Base-by-base conservation (phyloP, 2,329 filamentous ascomycete genomes). In the Monilinia laxa region DNA sequence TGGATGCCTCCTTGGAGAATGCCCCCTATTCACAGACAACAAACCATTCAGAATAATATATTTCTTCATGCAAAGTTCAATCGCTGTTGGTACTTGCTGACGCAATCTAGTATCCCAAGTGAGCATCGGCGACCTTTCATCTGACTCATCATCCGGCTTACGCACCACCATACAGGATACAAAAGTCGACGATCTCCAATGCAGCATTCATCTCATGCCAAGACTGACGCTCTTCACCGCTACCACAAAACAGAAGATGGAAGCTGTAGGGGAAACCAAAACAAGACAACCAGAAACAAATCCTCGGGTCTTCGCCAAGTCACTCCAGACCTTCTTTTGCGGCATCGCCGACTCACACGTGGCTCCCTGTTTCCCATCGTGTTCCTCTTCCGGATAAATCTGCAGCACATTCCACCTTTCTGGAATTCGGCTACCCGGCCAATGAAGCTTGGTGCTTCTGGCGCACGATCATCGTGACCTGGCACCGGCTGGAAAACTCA, bases 101-200 rank as follows among this genome's bases (percentile, higher is more conserved):
- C 18, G 14, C 6, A 14, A 53, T 28, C 25, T 10, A 59, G 18
- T 6, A 6, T n/a, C 25, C 25, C 3, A 16, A 47, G 18, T 47
- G 40, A 59, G 40, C 40, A 59, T 59, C 56, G 40, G 25, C 56
- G 56, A 59, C 56, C 56, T 59, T 47, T 1, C 31, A n/a, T 59
- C 56, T 59, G 56, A 59, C 56, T 59, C 40, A 47, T 59, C 56
- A n/a, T 25, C 40, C 40, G 16, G 40, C 56, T 58, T 58, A 58
- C 16, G 18, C 40, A 45, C 38, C 35, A 45, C 23, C 28, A 7
- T 28, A 6, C 31, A 6, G 31, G 31, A 45, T 28, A 57, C 38
- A 25, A 28, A 14, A 20, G 11, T 57, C n/a, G 12, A 42, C 25
- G 14, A 45, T 58, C n/a, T n/a, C 23, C 18, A 6, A 28, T 20